These are phyloP conservation scores for Ashbya aceris DNA, from an alignment of 1,139 yeast species.

Conservation along the genomic window DNA sequence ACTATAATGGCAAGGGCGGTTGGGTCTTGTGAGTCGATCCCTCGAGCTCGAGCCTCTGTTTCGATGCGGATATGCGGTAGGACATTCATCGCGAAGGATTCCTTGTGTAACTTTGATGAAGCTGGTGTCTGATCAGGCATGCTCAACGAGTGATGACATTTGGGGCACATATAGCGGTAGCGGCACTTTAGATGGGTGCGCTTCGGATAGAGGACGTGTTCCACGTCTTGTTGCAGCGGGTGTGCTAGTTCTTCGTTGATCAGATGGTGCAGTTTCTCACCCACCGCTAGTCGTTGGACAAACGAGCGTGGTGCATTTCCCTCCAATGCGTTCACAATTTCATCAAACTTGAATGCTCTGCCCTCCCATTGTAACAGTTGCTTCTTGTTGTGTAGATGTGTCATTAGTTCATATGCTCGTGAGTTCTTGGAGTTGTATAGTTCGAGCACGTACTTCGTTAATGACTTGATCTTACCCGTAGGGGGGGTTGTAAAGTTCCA, in stretches of 20 bases:
- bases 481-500: conserved; percentile 8
- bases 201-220: conserved; percentile 2
- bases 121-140: conserved; percentile 25
- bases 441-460: conserved; percentile 7
- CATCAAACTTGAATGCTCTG: conserved; percentile 1
- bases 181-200: conserved; percentile 3
- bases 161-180: conserved; percentile 9
- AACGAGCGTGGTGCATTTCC: conserved; percentile 2
- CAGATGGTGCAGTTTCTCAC: conserved; percentile 7
- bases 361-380: conserved; percentile 4
- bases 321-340: background rate
- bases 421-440: conserved; percentile 2
- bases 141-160: conserved; percentile 12
- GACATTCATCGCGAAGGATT: conserved; percentile 23
- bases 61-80: conserved; percentile 18
- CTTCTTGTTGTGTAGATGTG: conserved; percentile 4
- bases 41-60: background rate
- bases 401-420: conserved; percentile 1
- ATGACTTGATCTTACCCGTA: conserved; percentile 4
- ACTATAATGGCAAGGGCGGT: conserved; percentile 5
- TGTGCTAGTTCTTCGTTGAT: conserved; percentile 7
- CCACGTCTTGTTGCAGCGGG: background rate
- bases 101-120: conserved; percentile 23
- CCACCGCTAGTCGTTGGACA: conserved; percentile 4
- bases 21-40: background rate